Percentiles rank a stretch among this genome's conserved stretches.
These are phyloP conservation scores for Chlorociboria aeruginascens DNA, from an alignment of 495 filamentous ascomycete genomes.

Conservation along the genomic window DNA sequence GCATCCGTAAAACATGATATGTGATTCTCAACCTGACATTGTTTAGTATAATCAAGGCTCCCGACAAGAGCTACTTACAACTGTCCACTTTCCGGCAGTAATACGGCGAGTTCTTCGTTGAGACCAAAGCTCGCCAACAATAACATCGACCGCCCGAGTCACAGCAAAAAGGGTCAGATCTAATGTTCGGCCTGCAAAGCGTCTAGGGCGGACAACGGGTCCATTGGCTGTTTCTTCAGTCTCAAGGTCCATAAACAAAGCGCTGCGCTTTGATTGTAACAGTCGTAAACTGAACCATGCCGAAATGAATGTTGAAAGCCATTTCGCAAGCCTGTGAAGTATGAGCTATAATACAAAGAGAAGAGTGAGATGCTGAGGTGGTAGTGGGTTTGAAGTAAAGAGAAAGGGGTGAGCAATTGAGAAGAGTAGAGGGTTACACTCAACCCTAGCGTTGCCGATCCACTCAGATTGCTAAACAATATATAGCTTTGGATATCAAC, in stretches of 20 bases:
- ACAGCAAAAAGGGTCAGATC: slow-evolving; percentile 78
- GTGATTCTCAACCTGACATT: slow-evolving; percentile 29
- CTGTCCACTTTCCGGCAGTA: slow-evolving; percentile 34
- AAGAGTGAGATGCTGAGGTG: neutral
- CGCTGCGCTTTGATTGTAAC: slow-evolving; percentile 32
- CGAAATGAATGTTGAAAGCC: slow-evolving; percentile 36
- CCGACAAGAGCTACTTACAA: slow-evolving; percentile 17
- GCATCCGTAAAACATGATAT: slow-evolving; percentile 49
- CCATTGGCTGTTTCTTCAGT: slow-evolving; percentile 12
- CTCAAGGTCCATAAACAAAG: slow-evolving; percentile 26
- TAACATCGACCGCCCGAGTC: slow-evolving; percentile 61
- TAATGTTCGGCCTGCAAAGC: slow-evolving; percentile 64
- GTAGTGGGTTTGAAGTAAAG: neutral
- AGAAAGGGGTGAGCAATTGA: neutral
- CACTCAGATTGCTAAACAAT: too few relatives aligned
- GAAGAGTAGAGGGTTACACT: too few relatives aligned
- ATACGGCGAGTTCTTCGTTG: slow-evolving; percentile 26
- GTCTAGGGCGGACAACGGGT: slow-evolving; percentile 21
- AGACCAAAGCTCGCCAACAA: slow-evolving; percentile 56
- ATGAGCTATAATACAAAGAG: neutral
- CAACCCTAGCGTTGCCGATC: too few relatives aligned
- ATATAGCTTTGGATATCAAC: neutral
- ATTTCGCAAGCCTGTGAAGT: slow-evolving; percentile 22
- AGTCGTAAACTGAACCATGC: slow-evolving; percentile 37
- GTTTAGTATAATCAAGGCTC: neutral